These are phyloP conservation scores for Peniophora sp. DNA, from an alignment of 1,284 basidiomycete genomes.

Conservation along the genomic window DNA sequence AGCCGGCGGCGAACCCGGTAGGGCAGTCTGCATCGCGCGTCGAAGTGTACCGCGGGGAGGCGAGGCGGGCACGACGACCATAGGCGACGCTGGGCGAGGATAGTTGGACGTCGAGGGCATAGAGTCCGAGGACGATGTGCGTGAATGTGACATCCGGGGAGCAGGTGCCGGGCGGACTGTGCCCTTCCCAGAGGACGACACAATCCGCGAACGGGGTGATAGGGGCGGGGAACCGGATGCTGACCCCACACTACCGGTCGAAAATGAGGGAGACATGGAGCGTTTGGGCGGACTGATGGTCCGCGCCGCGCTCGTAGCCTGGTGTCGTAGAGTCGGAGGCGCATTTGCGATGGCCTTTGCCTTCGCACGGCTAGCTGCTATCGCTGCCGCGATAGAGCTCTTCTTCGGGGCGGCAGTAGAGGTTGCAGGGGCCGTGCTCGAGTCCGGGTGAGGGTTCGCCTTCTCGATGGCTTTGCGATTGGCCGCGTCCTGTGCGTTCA, in stretches of 20 bases:
- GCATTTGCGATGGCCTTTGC: slow-evolving; percentile 76
- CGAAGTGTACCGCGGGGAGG: slow-evolving; percentile 33
- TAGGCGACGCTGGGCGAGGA: slow-evolving; percentile 46
- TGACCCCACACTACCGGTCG: slow-evolving; percentile 18
- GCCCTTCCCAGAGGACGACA: slow-evolving; percentile 26
- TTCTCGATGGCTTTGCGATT: slow-evolving; percentile 85
- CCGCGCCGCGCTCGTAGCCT: slow-evolving; percentile 56
- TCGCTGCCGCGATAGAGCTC: slow-evolving; percentile 71
- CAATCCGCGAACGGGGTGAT: slow-evolving; percentile 37
- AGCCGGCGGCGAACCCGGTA: slow-evolving; percentile 38
- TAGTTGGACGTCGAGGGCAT: slow-evolving; percentile 41
- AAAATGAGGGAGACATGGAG: slow-evolving; percentile 33
- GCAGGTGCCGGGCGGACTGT: slow-evolving; percentile 30
- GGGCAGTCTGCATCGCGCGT: slow-evolving; percentile 36
- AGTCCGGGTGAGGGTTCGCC: slow-evolving; percentile 56
- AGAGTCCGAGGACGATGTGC: slow-evolving; percentile 20
- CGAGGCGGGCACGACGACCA: slow-evolving; percentile 25
- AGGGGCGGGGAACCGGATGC: slow-evolving; percentile 26
- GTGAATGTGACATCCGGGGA: slow-evolving; percentile 25
- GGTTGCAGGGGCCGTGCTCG: slow-evolving; percentile 31
- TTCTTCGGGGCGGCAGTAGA: slow-evolving; percentile 53
- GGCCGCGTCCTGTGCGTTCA: slow-evolving; percentile 62
- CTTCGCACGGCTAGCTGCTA: slow-evolving; percentile 77
- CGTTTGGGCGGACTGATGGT: slow-evolving; percentile 37
- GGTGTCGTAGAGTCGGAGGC: slow-evolving; percentile 68